A percentile compares a stretch with the other conserved stretches of the same genome.
Evolutionary conservation across 2,329 filamentous ascomycete species (phyloP).

Genomic region (Diaporthe velutina): DNA sequence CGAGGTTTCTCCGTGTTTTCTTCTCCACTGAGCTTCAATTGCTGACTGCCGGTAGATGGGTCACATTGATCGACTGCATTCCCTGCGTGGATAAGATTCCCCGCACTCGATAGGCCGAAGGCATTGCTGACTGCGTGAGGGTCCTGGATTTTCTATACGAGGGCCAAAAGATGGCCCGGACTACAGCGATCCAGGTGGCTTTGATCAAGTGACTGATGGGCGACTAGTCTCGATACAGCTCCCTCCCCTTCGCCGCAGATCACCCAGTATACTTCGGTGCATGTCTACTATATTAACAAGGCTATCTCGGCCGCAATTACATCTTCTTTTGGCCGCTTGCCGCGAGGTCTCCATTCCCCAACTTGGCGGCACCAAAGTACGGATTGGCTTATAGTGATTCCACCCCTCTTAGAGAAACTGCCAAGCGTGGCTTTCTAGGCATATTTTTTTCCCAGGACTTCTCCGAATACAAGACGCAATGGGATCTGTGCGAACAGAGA

Average conservation of each 20-base stretch:
- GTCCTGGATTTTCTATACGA: constrained; percentile 15
- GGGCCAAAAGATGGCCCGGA: constrained; percentile 3
- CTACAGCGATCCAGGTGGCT: not conserved
- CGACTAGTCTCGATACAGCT: not conserved
- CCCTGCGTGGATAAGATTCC: not conserved
- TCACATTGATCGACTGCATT: not conserved
- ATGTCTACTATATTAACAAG: not conserved
- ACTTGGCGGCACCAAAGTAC: not conserved
- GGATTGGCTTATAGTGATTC: not conserved
- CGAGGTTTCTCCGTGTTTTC: not conserved
- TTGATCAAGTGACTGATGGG: not conserved
- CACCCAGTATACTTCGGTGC: not conserved
- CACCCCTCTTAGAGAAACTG: not conserved
- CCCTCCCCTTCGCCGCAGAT: constrained; percentile 13
- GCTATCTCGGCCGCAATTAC: not conserved
- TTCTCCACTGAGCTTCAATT: not conserved
- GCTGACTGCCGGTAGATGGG: not conserved
- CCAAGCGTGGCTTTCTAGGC: no score
- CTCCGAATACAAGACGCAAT: not conserved
- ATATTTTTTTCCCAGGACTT: not conserved
- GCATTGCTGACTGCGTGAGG: constrained; percentile 1
- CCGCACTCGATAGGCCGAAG: constrained; percentile 10
- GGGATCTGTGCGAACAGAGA: not conserved
- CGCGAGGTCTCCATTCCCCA: not conserved
- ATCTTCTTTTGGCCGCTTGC: not conserved